Evolutionary conservation across 164 flowering plant genomes (phyloP).

Genomic region (Dillenia turbinata): DNA sequence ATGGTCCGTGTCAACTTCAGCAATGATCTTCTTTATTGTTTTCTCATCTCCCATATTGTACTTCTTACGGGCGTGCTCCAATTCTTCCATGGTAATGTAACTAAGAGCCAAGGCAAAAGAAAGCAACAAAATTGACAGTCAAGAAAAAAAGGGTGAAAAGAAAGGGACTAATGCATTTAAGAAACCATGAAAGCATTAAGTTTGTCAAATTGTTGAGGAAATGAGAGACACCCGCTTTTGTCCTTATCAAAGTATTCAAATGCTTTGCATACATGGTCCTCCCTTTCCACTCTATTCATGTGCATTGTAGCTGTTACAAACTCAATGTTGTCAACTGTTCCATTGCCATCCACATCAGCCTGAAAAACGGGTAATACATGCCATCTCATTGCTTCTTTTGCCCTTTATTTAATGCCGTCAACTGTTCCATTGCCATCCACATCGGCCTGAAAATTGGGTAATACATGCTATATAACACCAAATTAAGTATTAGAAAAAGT

Average conservation of each 20-base stretch:
- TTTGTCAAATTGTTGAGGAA: background rate
- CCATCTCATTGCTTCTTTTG: too few species aligned
- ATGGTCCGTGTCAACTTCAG: conserved; percentile 90
- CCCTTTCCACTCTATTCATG: conserved; percentile 90
- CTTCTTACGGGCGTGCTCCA: conserved; percentile 77
- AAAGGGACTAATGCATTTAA: too few species aligned
- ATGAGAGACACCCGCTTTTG: conserved; percentile 73
- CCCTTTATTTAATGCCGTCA: conserved; percentile 74
- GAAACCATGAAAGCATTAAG: too few species aligned
- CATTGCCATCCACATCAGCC: conserved; percentile 98
- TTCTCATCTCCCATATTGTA: conserved; percentile 86
- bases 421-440: conserved; percentile 95
- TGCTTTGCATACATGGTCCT: conserved; percentile 81
- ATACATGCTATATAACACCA: too few species aligned
- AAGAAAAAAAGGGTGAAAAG: background rate
- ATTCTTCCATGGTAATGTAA: conserved; percentile 85
- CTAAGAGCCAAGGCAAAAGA: conserved; percentile 23
- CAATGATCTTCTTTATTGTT: conserved; percentile 88
- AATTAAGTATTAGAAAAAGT: too few species aligned
- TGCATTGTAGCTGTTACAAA: conserved; percentile 98
- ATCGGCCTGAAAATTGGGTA: conserved; percentile 61
- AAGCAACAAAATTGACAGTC: conserved; percentile 2
- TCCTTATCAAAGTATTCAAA: conserved; percentile 93
- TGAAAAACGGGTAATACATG: conserved; percentile 19
- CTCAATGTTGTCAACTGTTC: conserved; percentile 90